phyloP scores from a whole-genome alignment of 208 protist species.

The Trypanosoma mega region DNA sequence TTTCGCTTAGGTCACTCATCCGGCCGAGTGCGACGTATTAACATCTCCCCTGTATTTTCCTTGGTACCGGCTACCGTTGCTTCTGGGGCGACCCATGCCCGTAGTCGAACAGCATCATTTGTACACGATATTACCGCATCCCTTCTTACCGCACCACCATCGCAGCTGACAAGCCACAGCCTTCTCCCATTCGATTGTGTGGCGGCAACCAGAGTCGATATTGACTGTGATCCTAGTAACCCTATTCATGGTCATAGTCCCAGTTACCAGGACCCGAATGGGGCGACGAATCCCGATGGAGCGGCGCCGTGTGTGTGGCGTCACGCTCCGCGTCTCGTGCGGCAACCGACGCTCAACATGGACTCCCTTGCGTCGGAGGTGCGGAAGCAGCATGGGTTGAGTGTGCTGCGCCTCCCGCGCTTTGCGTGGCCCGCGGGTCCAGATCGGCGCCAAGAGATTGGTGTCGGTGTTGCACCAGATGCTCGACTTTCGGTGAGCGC shows the following conservation, averaged over 20 bases:
- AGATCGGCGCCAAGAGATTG: background rate
- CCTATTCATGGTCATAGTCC: too few relatives aligned
- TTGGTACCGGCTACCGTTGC: conserved; percentile 22
- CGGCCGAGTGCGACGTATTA: conserved; percentile 36
- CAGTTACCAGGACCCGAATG: too few relatives aligned
- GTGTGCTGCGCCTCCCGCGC: conserved; percentile 21
- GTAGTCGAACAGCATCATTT: conserved; percentile 40
- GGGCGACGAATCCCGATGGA: too few relatives aligned
- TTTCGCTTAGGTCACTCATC: conserved; percentile 30
- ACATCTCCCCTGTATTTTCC: conserved; percentile 23
- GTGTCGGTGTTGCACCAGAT: background rate
- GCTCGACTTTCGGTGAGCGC: background rate
- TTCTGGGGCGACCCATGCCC: conserved; percentile 20
- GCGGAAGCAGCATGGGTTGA: conserved; percentile 19
- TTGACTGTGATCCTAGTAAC: too few relatives aligned
- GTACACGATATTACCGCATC: conserved; percentile 27
- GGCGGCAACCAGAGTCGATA: conserved; percentile 17
- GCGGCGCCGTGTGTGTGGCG: conserved; percentile 9
- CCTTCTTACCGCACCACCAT: conserved; percentile 12
- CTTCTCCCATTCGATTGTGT: conserved; percentile 9
- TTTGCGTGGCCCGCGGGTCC: conserved; percentile 16
- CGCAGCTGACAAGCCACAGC: conserved; percentile 3
- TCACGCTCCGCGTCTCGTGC: conserved; percentile 24
- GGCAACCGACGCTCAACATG: conserved; percentile 42
- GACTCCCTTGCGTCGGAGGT: conserved; percentile 18